These are phyloP conservation scores for Coix lacrymajobi DNA, from an alignment of 176 grass and related monocot species.

Conservation along the genomic window DNA sequence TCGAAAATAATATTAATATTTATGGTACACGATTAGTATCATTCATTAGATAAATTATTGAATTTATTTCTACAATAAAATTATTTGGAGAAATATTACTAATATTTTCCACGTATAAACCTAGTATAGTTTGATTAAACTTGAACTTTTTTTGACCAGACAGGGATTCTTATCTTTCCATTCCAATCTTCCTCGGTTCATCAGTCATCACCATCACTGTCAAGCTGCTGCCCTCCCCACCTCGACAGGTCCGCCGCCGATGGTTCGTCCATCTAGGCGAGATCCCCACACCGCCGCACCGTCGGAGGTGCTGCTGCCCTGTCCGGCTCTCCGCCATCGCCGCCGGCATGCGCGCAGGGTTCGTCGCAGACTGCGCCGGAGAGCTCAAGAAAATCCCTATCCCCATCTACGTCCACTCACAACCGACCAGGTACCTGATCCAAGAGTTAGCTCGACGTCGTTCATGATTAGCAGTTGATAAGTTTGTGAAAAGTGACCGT, in stretches of 20 bases:
- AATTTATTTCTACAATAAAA: no score
- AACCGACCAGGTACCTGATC: conserved; percentile 13
- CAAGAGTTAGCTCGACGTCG: background rate
- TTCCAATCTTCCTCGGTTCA: no score
- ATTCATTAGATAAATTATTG: no score
- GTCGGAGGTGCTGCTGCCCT: background rate
- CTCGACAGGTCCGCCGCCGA: conserved; percentile 23
- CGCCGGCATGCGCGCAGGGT: conserved; percentile 26
- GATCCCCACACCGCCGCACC: background rate
- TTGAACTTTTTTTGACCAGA: no score
- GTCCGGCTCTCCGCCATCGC: conserved; percentile 16
- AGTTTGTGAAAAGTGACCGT: background rate
- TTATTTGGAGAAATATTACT: no score
- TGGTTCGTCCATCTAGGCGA: background rate
- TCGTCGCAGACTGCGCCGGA: conserved; percentile 18
- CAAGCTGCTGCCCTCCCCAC: background rate
- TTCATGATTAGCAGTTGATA: background rate
- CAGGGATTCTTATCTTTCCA: no score
- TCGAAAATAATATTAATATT: no score
- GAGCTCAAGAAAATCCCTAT: conserved; percentile 42
- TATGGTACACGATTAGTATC: no score
- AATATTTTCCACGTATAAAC: no score
- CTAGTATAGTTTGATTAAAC: no score
- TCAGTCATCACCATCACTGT: no score
- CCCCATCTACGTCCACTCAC: conserved; percentile 47